Base-by-base conservation (phyloP, 371 early-diverging fungal species). In the Mucor racemosus region DNA sequence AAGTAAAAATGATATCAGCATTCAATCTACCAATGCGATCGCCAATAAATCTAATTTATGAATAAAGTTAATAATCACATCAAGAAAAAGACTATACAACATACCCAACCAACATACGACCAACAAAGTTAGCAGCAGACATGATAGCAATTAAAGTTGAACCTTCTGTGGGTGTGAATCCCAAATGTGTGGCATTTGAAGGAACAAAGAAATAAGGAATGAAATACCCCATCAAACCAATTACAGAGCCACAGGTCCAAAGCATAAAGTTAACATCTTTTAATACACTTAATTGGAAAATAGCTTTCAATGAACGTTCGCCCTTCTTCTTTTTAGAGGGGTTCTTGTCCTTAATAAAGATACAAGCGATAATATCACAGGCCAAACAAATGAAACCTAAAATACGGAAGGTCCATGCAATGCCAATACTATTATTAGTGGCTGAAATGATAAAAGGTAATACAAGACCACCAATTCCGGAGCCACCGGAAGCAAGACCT, bases 401-500 rank as follows among this genome's bases (percentile, higher is more conserved):
- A 10, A 88, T 77, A 38, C 86, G 84, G 17, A 82, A 82, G 0
- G 86, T 76, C 86, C 87, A 90, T 31, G 74, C 74, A 44, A 78
- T 67, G 0, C 91, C 92, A 4, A 89, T 60, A 5, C 41, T 75
- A 11, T 73, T 67, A 50, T 92, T 82, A 11, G 92, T 68, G 11
- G 71, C 65, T 31, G 85, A 86, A 60, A 90, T 76, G 4, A 93
- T 66, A 19, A 90, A 90, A 0, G 90, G 84, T 61, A 93, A 68
- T 14, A 88, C 80, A 1, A 93, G 77, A 1, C 94, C 94, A 36
- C 95, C 95, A 44, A 93, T 74, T 5, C 95, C 95, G 5, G 88
- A 84, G 11, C 95, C 95, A 67, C 90, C 78, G 31, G 89, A 84
- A 26, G 89, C 86, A 2, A 95, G 69, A 6, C 94, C 95, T 0